Conservation (phyloP, 202 grass and related monocot species). For the Panicum virgatum region DNA sequence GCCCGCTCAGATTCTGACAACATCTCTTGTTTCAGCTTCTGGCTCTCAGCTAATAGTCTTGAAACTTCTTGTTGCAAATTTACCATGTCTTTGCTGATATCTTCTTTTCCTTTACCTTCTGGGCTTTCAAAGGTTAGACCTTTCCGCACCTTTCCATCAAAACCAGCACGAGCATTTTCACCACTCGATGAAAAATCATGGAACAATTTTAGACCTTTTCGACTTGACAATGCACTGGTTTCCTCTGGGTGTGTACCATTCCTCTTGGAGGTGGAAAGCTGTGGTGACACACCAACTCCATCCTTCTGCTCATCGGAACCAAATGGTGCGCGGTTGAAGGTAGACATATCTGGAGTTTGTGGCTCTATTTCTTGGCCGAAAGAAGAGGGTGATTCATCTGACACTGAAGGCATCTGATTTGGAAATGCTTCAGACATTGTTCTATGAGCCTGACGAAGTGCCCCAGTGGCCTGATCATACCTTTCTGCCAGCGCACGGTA, state of each 20-base stretch:
- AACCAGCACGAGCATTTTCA: constrained; percentile 48
- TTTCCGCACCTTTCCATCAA: constrained; percentile 70
- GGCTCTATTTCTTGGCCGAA: constrained; percentile 58
- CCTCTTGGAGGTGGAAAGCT: constrained; percentile 47
- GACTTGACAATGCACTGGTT: constrained; percentile 45
- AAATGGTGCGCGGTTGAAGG: constrained; percentile 52
- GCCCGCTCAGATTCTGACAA: constrained; percentile 70
- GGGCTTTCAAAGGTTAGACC: constrained; percentile 72
- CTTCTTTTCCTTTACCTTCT: constrained; percentile 56
- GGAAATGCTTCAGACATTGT: constrained; percentile 88
- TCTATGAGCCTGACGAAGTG: constrained; percentile 83
- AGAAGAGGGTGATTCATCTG: constrained; percentile 69
- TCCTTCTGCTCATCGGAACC: constrained; percentile 61
- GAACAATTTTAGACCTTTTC: constrained; percentile 69
- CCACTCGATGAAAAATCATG: constrained; percentile 57
- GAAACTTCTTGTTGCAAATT: constrained; percentile 76
- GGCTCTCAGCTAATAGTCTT: constrained; percentile 62
- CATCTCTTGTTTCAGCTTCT: constrained; percentile 70
- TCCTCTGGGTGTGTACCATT: constrained; percentile 64
- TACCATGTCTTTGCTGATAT: constrained; percentile 41
- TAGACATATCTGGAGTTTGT: constrained; percentile 65
- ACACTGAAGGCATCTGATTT: constrained; percentile 79
- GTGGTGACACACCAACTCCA: constrained; percentile 48
- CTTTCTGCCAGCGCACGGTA: constrained; percentile 91
- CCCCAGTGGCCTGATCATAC: constrained; percentile 89